These are phyloP conservation scores for Ganoderma sinense DNA, from an alignment of 1,284 basidiomycete genomes.

Conservation along the genomic window DNA sequence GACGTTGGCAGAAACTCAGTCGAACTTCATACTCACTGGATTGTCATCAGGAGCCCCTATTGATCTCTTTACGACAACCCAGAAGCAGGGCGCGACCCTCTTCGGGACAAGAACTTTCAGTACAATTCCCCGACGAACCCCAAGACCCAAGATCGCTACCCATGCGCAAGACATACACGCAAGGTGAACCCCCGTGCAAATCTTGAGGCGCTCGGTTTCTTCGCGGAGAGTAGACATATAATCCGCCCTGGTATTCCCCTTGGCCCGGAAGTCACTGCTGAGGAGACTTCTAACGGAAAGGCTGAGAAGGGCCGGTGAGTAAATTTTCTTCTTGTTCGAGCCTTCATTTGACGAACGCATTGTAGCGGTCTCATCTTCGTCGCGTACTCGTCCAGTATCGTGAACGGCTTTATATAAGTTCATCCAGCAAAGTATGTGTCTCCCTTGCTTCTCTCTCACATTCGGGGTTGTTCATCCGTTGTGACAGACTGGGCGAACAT, in stretches of 20 bases:
- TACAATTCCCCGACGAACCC: slow-evolving; percentile 33
- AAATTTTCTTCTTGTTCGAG: too few relatives aligned
- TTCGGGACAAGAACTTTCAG: slow-evolving; percentile 47
- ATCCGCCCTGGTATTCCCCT: slow-evolving; percentile 50
- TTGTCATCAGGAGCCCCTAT: slow-evolving; percentile 42
- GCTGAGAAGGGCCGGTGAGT: slow-evolving; percentile 49
- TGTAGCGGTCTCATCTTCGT: slow-evolving; percentile 54
- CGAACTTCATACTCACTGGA: not conserved
- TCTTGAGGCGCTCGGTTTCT: slow-evolving; percentile 15
- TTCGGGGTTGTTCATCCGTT: not conserved
- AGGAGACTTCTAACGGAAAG: slow-evolving; percentile 44
- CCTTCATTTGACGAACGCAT: not conserved
- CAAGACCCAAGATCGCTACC: slow-evolving; percentile 51
- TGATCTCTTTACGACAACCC: slow-evolving; percentile 44
- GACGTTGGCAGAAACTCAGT: not conserved
- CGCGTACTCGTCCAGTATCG: slow-evolving; percentile 56
- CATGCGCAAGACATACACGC: slow-evolving; percentile 62
- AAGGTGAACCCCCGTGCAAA: slow-evolving; percentile 58
- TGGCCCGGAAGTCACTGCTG: slow-evolving; percentile 49
- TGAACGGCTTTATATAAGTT: slow-evolving; percentile 57
- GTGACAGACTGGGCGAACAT: slow-evolving; percentile 41
- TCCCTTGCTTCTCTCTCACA: not conserved
- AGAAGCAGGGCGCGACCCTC: slow-evolving; percentile 39
- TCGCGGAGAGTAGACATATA: slow-evolving; percentile 29
- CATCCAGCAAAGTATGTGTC: slow-evolving; percentile 45